Base-by-base conservation (phyloP, 225 moss, liverwort and hornwort species). In the Physcomitrium patens region DNA sequence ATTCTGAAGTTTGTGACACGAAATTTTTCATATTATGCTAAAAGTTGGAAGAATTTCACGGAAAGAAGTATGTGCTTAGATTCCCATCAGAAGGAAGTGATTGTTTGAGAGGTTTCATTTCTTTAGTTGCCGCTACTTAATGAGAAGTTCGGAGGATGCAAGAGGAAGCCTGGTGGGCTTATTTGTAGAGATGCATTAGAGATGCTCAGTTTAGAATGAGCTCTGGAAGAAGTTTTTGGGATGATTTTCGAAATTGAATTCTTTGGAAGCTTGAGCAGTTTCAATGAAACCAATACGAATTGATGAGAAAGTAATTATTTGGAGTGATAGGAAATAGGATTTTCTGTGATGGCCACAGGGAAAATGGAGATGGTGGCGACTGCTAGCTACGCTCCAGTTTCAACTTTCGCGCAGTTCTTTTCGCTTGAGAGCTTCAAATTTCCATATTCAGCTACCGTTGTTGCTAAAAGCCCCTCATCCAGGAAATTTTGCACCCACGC, bases 361-460 rank as follows among this genome's bases (percentile, higher is more conserved):
- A 67, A 13, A 61, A 68, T 81, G 77, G 73, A 63, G 62, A 57
- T 68, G 46, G 74, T 82, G 82, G 63, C 50, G 55, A 23, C 81
- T 59, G 41, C 49, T 18, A 81, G 47, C 47, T 62, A 67, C 44
- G 61, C 61, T 12, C 67, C 47, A 8, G 68, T 63, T 7, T 74
- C 63, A 47, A 23, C 28, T 28, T 18, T 17, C 47, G 4, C 65
- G 26, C 63, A 73, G 61, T 46, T 63, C 42, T 55, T 68, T 24
- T 68, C 77, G 63, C 70, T 63, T 19, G 77, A 81, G 6, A n/a
- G 45, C 43, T 62, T 63, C 44, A 18, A 43, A 41, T 56, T 69
- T 51, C 22, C 50, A 57, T 0, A 11, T 10, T 43, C 71, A 20
- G 63, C 55, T 62, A 53, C 71, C 27, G 46, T 66, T 71, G 22